Conservation (phyloP, 805 yeast genomes). For the Starmerella lactis-condensi region DNA sequence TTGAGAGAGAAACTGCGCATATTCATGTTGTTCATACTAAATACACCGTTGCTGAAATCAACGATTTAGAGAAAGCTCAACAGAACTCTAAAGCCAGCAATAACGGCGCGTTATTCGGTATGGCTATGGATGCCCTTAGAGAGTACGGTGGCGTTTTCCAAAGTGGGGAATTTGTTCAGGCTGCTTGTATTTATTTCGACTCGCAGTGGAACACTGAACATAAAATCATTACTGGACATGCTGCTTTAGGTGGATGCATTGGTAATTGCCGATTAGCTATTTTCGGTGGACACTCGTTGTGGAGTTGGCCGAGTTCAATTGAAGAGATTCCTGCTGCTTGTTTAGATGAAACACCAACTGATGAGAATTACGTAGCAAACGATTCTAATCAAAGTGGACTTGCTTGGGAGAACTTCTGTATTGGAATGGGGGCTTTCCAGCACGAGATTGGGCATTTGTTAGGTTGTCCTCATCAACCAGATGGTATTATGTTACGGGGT, state of each 20-base stretch:
- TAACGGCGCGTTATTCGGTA: slow-evolving; percentile 57
- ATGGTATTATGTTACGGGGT: slow-evolving; percentile 81
- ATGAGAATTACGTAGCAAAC: slow-evolving; percentile 63
- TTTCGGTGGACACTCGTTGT: slow-evolving; percentile 82
- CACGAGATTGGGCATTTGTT: slow-evolving; percentile 86
- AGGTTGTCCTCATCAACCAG: slow-evolving; percentile 82
- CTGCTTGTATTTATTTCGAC: slow-evolving; percentile 73
- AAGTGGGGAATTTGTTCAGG: slow-evolving; percentile 37
- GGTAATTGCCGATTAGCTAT: slow-evolving; percentile 59
- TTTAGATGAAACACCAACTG: slow-evolving; percentile 49
- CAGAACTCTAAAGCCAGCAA: slow-evolving; percentile 58
- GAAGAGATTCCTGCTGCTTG: slow-evolving; percentile 54
- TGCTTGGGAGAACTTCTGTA: slow-evolving; percentile 73
- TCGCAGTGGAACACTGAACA: slow-evolving; percentile 55
- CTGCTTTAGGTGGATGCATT: slow-evolving; percentile 84
- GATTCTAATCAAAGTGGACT: slow-evolving; percentile 72
- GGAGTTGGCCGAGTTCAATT: slow-evolving; percentile 77
- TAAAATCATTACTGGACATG: slow-evolving; percentile 59
- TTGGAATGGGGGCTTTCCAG: slow-evolving; percentile 83
- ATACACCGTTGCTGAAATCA: slow-evolving; percentile 47
- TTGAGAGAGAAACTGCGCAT: slow-evolving; percentile 42
- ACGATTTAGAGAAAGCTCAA: slow-evolving; percentile 70
- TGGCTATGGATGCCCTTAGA: slow-evolving; percentile 57
- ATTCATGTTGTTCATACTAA: slow-evolving; percentile 59
- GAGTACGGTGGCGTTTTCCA: slow-evolving; percentile 38